Percentiles rank a stretch among this genome's conserved stretches.
Evolutionary conservation across 2,329 filamentous ascomycete species (phyloP).

Genomic region (Nigrospora oryzae): DNA sequence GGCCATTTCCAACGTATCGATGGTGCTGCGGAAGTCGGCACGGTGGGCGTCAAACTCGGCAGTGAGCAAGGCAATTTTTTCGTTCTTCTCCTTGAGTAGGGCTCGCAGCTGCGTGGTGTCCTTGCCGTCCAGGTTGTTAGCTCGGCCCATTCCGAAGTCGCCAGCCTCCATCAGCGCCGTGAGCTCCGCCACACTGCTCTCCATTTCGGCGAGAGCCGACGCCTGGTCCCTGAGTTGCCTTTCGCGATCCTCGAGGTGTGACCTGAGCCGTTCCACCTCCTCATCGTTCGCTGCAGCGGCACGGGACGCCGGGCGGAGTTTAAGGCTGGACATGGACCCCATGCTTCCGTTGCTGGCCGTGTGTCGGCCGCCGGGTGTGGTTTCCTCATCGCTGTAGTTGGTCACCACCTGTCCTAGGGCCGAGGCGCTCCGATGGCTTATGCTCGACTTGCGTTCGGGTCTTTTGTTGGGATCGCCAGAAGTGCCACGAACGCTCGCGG

Average conservation of each 20-base stretch:
- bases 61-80: conserved; percentile 88
- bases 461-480: conserved; percentile 54
- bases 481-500: conserved; percentile 54
- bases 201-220: conserved; percentile 78
- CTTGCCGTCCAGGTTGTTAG: conserved; percentile 52
- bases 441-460: conserved; percentile 39
- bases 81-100: conserved; percentile 89
- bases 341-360: conserved; percentile 44
- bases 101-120: conserved; percentile 71
- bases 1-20: conserved; percentile 92
- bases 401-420: conserved; percentile 41
- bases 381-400: conserved; percentile 48
- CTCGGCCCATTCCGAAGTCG: conserved; percentile 32
- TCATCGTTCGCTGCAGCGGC: conserved; percentile 47
- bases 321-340: conserved; percentile 47
- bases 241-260: conserved; percentile 75
- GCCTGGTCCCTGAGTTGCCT: conserved; percentile 84
- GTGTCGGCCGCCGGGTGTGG: conserved; percentile 42
- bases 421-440: conserved; percentile 50
- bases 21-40: conserved; percentile 92
- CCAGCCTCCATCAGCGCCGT: conserved; percentile 60
- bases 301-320: conserved; percentile 44
- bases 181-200: conserved; percentile 35
- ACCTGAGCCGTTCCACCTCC: conserved; percentile 64
- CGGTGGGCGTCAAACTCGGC: conserved; percentile 91